phyloP scores from a whole-genome alignment of 495 filamentous ascomycete genomes.

The Tuber brumale region DNA sequence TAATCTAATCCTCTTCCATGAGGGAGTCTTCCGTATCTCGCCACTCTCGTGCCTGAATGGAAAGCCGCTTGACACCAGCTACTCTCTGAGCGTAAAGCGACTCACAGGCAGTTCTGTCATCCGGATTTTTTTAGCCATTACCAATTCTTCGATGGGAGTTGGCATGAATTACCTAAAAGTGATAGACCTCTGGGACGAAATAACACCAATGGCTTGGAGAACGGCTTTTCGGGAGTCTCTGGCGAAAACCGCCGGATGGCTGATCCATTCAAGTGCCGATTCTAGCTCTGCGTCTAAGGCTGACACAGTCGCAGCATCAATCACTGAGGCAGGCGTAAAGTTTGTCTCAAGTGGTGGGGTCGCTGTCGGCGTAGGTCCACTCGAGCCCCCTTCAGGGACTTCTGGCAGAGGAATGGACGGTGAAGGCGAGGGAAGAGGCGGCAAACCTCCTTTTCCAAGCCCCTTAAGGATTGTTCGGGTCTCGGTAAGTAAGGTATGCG shows the following conservation, averaged over 20 bases:
- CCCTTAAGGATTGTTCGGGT: constrained; percentile 94
- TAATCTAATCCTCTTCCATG: constrained; percentile 39
- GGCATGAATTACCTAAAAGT: constrained; percentile 59
- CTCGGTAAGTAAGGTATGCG: constrained; percentile 82
- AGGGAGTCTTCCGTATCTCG: constrained; percentile 41
- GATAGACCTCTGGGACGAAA: constrained; percentile 86
- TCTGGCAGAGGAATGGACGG: constrained; percentile 32
- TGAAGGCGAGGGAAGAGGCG: constrained; percentile 65
- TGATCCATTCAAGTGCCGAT: constrained; percentile 96
- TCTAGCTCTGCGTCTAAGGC: constrained; percentile 90
- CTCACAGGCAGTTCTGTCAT: constrained; percentile 40
- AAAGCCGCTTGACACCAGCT: constrained; percentile 37
- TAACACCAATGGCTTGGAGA: constrained; percentile 91
- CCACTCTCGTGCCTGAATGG: constrained; percentile 40
- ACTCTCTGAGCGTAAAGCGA: constrained; percentile 41
- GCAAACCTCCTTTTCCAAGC: constrained; percentile 87
- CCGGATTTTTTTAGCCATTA: constrained; percentile 9
- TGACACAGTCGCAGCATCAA: constrained; percentile 68
- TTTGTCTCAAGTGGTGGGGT: constrained; percentile 50
- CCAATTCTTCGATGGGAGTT: not conserved
- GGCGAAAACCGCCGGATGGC: constrained; percentile 88
- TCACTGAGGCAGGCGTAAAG: constrained; percentile 62
- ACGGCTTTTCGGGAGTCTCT: constrained; percentile 95
- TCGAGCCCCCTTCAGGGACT: constrained; percentile 28
- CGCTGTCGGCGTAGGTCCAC: constrained; percentile 42